Percentiles rank a stretch among this genome's conserved stretches.
These are phyloP conservation scores for Stenocarpella maydis DNA, from an alignment of 2,329 filamentous ascomycete species.

Conservation along the genomic window DNA sequence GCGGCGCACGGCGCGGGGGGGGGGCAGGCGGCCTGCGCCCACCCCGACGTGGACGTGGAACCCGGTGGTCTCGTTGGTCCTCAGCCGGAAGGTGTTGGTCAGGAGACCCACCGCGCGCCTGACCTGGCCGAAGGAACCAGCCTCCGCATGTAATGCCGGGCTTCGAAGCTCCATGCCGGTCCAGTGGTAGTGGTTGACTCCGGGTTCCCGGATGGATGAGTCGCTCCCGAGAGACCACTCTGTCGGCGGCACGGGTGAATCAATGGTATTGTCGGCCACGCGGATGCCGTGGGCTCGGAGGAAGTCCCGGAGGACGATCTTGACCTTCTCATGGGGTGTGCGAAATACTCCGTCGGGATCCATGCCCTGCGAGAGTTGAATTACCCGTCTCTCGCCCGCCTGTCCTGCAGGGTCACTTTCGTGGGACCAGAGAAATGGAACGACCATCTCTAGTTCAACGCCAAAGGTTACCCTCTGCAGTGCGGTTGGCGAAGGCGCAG, in stretches of 20 bases:
- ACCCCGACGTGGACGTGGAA: neutral
- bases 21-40: neutral
- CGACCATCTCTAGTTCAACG: neutral
- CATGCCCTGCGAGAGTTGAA: neutral
- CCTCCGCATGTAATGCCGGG: neutral
- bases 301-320: neutral
- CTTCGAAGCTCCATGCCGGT: neutral
- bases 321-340: neutral
- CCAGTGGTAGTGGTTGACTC: neutral
- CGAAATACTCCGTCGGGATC: neutral
- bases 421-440: neutral
- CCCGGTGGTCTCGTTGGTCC: neutral
- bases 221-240: neutral
- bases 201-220: neutral
- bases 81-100: neutral
- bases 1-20: neutral
- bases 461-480: neutral
- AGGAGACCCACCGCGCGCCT: neutral
- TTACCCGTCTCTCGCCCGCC: neutral
- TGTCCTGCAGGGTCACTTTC: neutral
- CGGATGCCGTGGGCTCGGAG: neutral
- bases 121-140: neutral
- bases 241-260: neutral
- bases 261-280: neutral
- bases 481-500: neutral